Evolutionary conservation across 176 grass and related monocot species (phyloP), one percentile per base, ranked within the genome.

Genomic region (Zoysia japonica): DNA sequence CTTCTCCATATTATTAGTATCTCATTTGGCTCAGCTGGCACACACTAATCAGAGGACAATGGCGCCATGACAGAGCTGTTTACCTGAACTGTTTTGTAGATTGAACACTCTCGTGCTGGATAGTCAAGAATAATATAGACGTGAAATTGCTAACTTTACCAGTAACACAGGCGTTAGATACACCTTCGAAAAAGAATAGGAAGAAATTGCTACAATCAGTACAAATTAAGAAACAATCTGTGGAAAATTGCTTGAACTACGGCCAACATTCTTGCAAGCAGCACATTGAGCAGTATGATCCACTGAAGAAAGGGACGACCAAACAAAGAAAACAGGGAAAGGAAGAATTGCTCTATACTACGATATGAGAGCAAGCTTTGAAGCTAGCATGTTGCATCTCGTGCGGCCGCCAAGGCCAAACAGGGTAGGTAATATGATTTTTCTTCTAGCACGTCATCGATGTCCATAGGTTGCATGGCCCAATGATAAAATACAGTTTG

Each of bases 391-490:
- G 87, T 65, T 98, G 96, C 81, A 98, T 92, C 82, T 98, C 96
- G 37, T 90, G 96, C 80, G 95, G 68, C 60, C 88, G 84, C 96
- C 96, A 28, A 28, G 28, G 28, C 28, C 28, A 98, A 36, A 91
- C 92, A 1, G 92, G 86, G 63, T 28, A 28, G 28, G 28, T 81
- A 93, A 47, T 89, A 95, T 35, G 90, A 93, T 52, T 86, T 92
- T 82, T 94, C 91, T 20, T 93, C 92, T 36, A 89, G 82, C 56
- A 94, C 90, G 71, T 98, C 92, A 8, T 83, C 85, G 3, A 76
- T 76, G 1, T 95, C 96, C 67, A 93, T 81, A 65, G 87, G 88
- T 67, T 95, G 96, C 96, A 98, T 95, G 35, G 90, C 92, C 96
- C 96, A 98, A 4, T 73, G 78, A 67, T 98, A 93, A 59, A 77